Percentiles rank a stretch among this genome's conserved stretches.
Evolutionary conservation across 2,329 filamentous ascomycete species (phyloP).

Genomic region (Emergomyces orientalis): DNA sequence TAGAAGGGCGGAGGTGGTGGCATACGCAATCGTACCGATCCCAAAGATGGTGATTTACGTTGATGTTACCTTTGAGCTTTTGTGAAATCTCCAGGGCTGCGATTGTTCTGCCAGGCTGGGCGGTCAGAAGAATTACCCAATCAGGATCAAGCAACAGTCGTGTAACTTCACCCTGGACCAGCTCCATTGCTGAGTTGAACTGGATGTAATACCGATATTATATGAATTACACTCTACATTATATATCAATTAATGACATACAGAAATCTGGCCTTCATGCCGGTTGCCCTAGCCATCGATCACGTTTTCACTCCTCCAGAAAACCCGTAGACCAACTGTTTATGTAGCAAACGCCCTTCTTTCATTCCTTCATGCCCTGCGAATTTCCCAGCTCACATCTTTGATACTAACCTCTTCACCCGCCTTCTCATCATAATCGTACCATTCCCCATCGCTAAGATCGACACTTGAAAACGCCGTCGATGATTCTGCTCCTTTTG

Average conservation of each 20-base stretch:
- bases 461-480: constrained; percentile 79
- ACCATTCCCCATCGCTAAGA: constrained; percentile 87
- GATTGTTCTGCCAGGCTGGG: not conserved
- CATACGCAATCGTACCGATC: not conserved
- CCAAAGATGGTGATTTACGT: not conserved
- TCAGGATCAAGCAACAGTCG: not conserved
- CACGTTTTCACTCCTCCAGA: not conserved
- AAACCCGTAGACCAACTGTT: no score
- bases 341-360: no score
- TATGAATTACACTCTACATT: no score
- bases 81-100: not conserved
- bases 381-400: constrained; percentile 78
- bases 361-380: constrained; percentile 48
- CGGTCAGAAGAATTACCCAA: not conserved
- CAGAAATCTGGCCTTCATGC: not conserved
- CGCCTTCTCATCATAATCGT: constrained; percentile 92
- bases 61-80: not conserved
- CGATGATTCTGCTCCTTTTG: constrained; percentile 66
- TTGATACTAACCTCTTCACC: constrained; percentile 88
- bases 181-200: not conserved
- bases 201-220: no score
- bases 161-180: not conserved
- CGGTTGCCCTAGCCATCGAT: not conserved
- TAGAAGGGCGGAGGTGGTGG: not conserved
- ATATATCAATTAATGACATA: not conserved